Evolutionary conservation across 2,329 filamentous ascomycete species (phyloP), one percentile per base, ranked within the genome.

Genomic region (Sporothrix schenckii): DNA sequence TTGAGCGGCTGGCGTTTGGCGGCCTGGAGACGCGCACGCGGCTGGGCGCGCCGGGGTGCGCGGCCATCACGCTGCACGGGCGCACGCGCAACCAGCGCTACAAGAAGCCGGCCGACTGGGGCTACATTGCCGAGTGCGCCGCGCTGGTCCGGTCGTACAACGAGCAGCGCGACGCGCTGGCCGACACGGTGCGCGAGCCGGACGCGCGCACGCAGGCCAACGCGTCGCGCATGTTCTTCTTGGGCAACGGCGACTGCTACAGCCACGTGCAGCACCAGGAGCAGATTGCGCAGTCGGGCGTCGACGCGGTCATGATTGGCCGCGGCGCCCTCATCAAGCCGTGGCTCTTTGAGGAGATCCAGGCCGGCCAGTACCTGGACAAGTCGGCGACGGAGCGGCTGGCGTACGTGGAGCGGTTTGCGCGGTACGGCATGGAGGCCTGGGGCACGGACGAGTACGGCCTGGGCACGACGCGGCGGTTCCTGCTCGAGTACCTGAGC

Each of bases 341-440:
- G 0, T 99, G 95, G 95, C 85, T 99, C 73, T 99, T 98, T 78
- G 95, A 99, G 80, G 95, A 99, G 81, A 98, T 99, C 69, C 88
- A 92, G 75, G 87, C 89, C 73, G 91, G 92, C 5, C 95, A 98
- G 80, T 97, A 98, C 78, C 87, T 99, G 52, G 95, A 99, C 83
- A 99, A 99, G 80, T 93, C 92, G 3, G 91, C 94, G 2, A 86
- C 89, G 5, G 94, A 99, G 83, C 91, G 95, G 71, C 86, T 99
- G 41, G 82, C 83, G 49, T 93, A 97, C 77, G 84, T 99, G 49
- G 93, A 97, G 80, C 93, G 93, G 77, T 99, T 97, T 78, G 91
- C 88, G 69, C 90, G 91, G 71, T 97, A 95, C 78, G 95, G 95
- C 10, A 86, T 99, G 69, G 93, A 97, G 77, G 90, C 92, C 41